These are phyloP conservation scores for Pseudogymnoascus sp. DNA, from an alignment of 2,329 filamentous ascomycete genomes.

Conservation along the genomic window DNA sequence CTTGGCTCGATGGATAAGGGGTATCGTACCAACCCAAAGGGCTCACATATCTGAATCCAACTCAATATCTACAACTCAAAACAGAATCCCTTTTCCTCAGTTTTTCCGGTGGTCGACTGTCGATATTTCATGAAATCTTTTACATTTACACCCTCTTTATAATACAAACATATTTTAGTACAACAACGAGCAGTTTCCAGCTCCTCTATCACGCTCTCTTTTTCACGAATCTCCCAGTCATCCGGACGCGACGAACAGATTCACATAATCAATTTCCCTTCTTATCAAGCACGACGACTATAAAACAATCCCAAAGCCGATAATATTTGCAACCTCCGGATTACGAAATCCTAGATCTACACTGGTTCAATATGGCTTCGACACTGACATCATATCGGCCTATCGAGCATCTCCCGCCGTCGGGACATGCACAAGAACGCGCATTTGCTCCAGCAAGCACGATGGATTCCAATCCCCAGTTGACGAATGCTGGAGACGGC, in stretches of 20 bases:
- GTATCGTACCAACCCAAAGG: background rate
- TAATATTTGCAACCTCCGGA: background rate
- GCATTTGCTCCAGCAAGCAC: slow-evolving; percentile 32
- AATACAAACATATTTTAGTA: background rate
- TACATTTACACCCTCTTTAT: background rate
- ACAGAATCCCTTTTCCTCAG: background rate
- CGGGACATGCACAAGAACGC: slow-evolving; percentile 29
- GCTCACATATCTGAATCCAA: slow-evolving; percentile 8
- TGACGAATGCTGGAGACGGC: slow-evolving; percentile 40
- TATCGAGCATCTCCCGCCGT: background rate
- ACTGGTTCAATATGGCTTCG: slow-evolving; percentile 3
- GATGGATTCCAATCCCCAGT: slow-evolving; percentile 33
- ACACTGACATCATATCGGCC: slow-evolving; percentile 6
- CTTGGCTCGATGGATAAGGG: slow-evolving; percentile 7
- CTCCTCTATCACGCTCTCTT: background rate
- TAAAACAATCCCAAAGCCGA: background rate
- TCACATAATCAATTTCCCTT: background rate
- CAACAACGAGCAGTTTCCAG: background rate
- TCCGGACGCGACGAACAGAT: slow-evolving; percentile 4
- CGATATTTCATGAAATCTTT: slow-evolving; percentile 1
- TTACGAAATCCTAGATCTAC: background rate
- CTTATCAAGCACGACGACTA: background rate
- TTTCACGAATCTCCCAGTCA: slow-evolving; percentile 5
- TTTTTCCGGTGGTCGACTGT: background rate
- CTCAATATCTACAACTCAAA: slow-evolving; percentile 1